Base-by-base conservation (phyloP, 1,139 yeast genomes). In the Saccharomycopsis hybrid region DNA sequence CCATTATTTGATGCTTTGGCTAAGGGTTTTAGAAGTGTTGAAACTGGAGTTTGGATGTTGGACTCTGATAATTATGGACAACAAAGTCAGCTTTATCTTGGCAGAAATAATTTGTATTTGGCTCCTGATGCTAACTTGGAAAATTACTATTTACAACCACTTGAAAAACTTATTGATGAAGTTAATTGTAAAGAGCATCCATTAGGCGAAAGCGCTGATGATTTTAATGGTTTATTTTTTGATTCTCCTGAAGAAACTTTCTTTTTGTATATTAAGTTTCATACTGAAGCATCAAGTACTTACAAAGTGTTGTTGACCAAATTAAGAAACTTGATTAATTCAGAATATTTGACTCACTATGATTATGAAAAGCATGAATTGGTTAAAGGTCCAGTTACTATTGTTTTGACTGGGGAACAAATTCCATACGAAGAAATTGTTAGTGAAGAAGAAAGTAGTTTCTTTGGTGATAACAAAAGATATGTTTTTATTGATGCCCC, bases 41-140 rank as follows among this genome's bases (percentile, higher is more conserved):
- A 78, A 59, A 76, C 78, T 43, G 84, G 78, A 58, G 69, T 77
- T 37, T 77, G 80, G 81, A 41, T 40, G n/a, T 35, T 47, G 37
- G 44, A 47, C 33, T 29, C 24, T 2, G 27, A 37, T 50, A 37
- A 42, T 9, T 37, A 29, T 37, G 30, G 47, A 11, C 41, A 33
- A 32, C 32, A 43, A 5, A 24, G 33, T 2, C 25, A 69, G 13
- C 65, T 84, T n/a, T 82, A 73, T 49, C 87, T 84, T 43, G 90
- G 89, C 2, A 90, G 83, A 60, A 79, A 76, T 55, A 69, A 68
- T 53, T 69, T 68, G 3, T 73, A 72, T 48, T 65, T 84, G 51
- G 65, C 44, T 18, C 70, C 49, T 60, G 50, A 66, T 29, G 67
- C 69, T 45, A 80, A 83, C 0, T 61, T 84, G 43, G 67, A 70